phyloP scores from a whole-genome alignment of 2,329 filamentous ascomycete genomes.

The Didymella pinodella region DNA sequence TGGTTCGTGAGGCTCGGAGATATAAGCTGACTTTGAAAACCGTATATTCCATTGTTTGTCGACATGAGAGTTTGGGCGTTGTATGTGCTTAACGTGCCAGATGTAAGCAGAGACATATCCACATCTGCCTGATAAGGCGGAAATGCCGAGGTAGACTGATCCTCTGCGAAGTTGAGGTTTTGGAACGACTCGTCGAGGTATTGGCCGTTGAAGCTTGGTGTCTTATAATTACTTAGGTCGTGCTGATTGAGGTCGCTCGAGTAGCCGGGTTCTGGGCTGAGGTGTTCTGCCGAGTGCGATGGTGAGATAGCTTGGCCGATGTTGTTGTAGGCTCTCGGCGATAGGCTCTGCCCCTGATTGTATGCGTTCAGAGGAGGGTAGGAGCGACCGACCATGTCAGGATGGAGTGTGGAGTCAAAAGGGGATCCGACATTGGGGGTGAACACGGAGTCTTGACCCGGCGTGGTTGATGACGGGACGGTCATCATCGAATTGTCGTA shows the following conservation, averaged over 20 bases:
- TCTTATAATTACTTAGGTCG: constrained; percentile 44
- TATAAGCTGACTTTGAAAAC: constrained; percentile 44
- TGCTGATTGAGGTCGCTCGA: constrained; percentile 45
- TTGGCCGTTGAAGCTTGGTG: constrained; percentile 42
- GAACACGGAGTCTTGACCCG: constrained; percentile 42
- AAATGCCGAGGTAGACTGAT: constrained; percentile 30
- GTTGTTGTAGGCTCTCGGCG: constrained; percentile 39
- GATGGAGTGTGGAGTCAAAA: constrained; percentile 48
- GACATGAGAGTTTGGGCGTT: constrained; percentile 40
- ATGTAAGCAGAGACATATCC: constrained; percentile 41
- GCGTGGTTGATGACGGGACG: constrained; percentile 31
- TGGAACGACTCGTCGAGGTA: constrained; percentile 43
- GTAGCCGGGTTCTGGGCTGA: constrained; percentile 48
- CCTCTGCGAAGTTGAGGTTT: constrained; percentile 42
- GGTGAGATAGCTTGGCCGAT: constrained; percentile 48
- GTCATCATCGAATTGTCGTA: constrained; percentile 42
- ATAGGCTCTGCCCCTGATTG: constrained; percentile 39
- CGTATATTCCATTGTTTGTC: constrained; percentile 32
- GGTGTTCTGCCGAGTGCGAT: constrained; percentile 49
- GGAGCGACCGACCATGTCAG: constrained; percentile 42
- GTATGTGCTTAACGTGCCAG: constrained; percentile 39
- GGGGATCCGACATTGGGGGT: constrained; percentile 45
- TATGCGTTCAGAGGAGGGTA: constrained; percentile 42
- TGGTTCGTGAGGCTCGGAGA: constrained; percentile 49
- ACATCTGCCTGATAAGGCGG: constrained; percentile 34